These are phyloP conservation scores for Amanita pallidorosea DNA, from an alignment of 768 basidiomycete genomes.

Conservation along the genomic window DNA sequence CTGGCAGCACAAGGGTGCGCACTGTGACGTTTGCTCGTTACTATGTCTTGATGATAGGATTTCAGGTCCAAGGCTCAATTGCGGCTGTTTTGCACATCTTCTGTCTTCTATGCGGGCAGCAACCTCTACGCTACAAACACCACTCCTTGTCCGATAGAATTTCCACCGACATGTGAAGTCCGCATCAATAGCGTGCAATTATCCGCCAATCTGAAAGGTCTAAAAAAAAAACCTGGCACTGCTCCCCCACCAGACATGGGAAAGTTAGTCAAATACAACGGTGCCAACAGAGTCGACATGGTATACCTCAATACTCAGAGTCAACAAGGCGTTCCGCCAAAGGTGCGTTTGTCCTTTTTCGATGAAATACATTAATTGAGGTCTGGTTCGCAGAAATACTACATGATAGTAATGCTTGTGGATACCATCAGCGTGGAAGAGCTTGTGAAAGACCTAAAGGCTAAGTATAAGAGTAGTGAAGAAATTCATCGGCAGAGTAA, in stretches of 20 bases:
- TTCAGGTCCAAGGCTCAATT: constrained; percentile 65
- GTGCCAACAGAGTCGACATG: constrained; percentile 69
- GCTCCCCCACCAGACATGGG: constrained; percentile 77
- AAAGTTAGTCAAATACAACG: constrained; percentile 28
- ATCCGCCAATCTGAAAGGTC: constrained; percentile 71
- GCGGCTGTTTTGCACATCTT: constrained; percentile 84
- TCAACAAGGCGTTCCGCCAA: constrained; percentile 51
- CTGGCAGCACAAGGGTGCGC: constrained; percentile 45
- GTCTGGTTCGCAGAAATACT: constrained; percentile 60
- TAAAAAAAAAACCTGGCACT: constrained; percentile 93
- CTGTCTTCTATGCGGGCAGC: constrained; percentile 49
- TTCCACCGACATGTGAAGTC: constrained; percentile 86
- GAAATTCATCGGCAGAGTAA: constrained; percentile 63
- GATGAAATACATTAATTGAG: background rate
- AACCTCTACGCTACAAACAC: constrained; percentile 41
- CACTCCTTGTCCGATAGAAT: constrained; percentile 72
- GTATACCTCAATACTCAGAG: constrained; percentile 79
- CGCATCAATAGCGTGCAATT: constrained; percentile 68
- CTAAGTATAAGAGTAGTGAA: constrained; percentile 50
- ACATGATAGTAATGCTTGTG: constrained; percentile 75
- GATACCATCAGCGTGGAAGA: constrained; percentile 62
- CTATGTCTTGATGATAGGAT: constrained; percentile 4
- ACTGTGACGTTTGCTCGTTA: constrained; percentile 5
- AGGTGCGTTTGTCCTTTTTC: constrained; percentile 34
- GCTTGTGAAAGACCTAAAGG: constrained; percentile 59